These are phyloP conservation scores for Handroanthus guayacan DNA, from an alignment of 257 asterid genomes.

Conservation along the genomic window DNA sequence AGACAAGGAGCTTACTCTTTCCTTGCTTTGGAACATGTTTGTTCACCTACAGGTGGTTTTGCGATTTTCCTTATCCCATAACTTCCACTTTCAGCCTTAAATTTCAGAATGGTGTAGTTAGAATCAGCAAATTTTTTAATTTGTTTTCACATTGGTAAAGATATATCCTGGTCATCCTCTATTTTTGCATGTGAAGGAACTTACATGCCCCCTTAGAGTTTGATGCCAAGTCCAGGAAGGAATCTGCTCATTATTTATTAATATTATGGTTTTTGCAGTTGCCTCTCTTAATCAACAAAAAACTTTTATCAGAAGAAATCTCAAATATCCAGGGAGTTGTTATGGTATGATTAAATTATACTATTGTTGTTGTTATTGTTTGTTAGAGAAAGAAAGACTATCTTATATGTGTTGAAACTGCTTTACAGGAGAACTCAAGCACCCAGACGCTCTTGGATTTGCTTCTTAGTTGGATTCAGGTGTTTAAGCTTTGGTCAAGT, in stretches of 20 bases:
- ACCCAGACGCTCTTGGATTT: conserved; percentile 61
- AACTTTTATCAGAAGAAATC: conserved; percentile 71
- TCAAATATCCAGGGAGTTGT: conserved; percentile 66
- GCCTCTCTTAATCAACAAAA: conserved; percentile 77
- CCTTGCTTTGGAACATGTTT: conserved; percentile 92
- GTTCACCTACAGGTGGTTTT: conserved; percentile 84
- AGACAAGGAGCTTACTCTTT: conserved; percentile 82
- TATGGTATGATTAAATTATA: conserved; percentile 57
- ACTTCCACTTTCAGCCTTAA: not conserved
- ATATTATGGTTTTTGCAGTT: conserved; percentile 63
- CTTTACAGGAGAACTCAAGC: conserved; percentile 63
- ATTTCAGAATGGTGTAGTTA: conserved; percentile 8
- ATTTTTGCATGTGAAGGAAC: conserved; percentile 18
- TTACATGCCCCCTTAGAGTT: conserved; percentile 6
- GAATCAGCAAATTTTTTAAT: not conserved
- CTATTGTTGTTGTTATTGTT: conserved; percentile 34
- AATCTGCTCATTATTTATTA: conserved; percentile 24
- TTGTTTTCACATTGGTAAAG: conserved; percentile 10
- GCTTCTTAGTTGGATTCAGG: conserved; percentile 97
- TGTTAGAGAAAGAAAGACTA: conserved; percentile 22
- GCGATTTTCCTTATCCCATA: conserved; percentile 11
- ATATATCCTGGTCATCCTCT: conserved; percentile 11
- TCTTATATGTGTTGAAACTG: conserved; percentile 34
- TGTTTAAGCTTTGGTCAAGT: no score
- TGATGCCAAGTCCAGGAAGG: conserved; percentile 23